These are phyloP conservation scores for Aspergillus novofumigatus DNA, from an alignment of 2,329 filamentous ascomycete species.

Conservation along the genomic window DNA sequence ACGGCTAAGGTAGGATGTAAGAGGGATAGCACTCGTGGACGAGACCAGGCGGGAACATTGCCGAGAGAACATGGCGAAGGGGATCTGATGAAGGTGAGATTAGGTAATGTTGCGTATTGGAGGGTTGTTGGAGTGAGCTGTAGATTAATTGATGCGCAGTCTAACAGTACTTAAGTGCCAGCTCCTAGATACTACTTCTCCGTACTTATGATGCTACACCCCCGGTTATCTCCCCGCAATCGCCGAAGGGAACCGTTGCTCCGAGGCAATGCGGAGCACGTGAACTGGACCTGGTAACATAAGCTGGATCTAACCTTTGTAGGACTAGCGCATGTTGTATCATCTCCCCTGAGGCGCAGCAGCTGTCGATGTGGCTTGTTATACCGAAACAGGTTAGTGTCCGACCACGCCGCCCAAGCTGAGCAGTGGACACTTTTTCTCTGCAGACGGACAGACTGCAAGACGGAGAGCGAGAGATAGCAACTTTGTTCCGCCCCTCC, in stretches of 20 bases:
- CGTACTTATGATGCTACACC: constrained; percentile 2
- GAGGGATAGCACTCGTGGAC: constrained; percentile 45
- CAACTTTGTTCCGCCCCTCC: not conserved
- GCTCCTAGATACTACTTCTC: too few relatives aligned
- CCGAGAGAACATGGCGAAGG: constrained; percentile 34
- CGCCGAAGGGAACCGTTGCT: constrained; percentile 12
- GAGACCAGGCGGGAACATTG: constrained; percentile 59
- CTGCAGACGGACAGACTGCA: constrained; percentile 5
- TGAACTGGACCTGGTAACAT: constrained; percentile 5
- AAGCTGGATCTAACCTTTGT: not conserved
- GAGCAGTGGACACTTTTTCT: constrained; percentile 33
- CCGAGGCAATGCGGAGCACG: constrained; percentile 13
- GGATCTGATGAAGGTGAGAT: not conserved
- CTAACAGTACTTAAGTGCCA: not conserved
- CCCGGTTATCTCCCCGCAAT: constrained; percentile 10
- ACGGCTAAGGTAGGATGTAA: constrained; percentile 34
- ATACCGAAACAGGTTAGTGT: constrained; percentile 8
- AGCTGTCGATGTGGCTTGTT: constrained; percentile 15
- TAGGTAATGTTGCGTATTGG: not conserved
- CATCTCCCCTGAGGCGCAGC: constrained; percentile 12
- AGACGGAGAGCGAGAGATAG: not conserved
- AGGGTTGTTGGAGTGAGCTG: not conserved
- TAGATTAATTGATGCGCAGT: not conserved
- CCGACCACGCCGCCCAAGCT: constrained; percentile 13
- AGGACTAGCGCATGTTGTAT: not conserved